A percentile compares a stretch with the other conserved stretches of the same genome.
Evolutionary conservation across 139 green algal species (phyloP).

Genomic region (Chlorella ohadii): DNA sequence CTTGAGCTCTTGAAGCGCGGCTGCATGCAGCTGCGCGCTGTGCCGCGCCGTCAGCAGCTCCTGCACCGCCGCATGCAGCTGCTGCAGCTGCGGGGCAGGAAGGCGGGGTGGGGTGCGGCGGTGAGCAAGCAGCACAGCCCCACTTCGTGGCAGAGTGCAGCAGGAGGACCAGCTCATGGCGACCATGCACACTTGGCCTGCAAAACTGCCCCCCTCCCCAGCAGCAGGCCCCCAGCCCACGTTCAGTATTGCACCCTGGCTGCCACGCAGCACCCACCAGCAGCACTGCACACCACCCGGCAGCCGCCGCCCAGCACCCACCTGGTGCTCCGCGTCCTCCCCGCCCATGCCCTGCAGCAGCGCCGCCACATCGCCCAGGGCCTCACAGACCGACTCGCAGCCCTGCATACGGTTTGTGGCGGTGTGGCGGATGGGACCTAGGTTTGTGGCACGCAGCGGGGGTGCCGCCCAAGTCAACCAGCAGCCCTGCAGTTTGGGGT

Average conservation of each 20-base stretch:
- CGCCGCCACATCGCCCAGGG: slow-evolving; percentile 2
- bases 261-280: neutral
- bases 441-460: too few species aligned
- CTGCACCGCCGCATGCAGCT: neutral
- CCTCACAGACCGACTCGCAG: neutral
- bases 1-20: slow-evolving; percentile 16
- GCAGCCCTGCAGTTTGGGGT: too few species aligned
- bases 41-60: slow-evolving; percentile 10
- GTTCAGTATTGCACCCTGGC: too few species aligned
- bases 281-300: neutral
- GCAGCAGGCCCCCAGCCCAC: too few species aligned
- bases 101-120: too few species aligned
- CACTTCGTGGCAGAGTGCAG: too few species aligned
- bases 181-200: too few species aligned
- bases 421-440: too few species aligned
- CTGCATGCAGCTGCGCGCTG: neutral
- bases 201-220: too few species aligned
- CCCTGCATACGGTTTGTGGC: neutral
- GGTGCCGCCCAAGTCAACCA: too few species aligned
- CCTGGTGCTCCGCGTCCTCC: neutral
- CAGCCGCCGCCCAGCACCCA: neutral
- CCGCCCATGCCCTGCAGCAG: neutral
- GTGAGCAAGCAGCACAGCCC: too few species aligned
- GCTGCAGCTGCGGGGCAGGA: slow-evolving; percentile 8
- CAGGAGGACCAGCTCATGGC: too few species aligned